These are phyloP conservation scores for Colletotrichum ledebouriae DNA, from an alignment of 2,329 filamentous ascomycete genomes.

Conservation along the genomic window DNA sequence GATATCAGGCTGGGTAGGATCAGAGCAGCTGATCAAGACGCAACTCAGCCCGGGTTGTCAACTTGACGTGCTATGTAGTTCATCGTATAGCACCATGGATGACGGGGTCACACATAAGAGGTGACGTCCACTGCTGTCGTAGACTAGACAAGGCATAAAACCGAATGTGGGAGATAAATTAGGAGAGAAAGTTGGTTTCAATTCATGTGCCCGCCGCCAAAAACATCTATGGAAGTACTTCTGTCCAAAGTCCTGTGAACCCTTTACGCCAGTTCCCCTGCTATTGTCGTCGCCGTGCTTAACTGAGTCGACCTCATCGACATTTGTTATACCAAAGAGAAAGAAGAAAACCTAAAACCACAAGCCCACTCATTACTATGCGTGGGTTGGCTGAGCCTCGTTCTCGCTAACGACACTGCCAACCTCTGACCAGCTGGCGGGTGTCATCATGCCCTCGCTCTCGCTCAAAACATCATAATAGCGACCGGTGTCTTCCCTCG, in stretches of 20 bases:
- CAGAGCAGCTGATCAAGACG: slow-evolving; percentile 26
- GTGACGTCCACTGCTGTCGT: no score
- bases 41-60: neutral
- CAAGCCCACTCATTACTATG: slow-evolving; percentile 42
- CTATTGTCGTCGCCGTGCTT: slow-evolving; percentile 7
- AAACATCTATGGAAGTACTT: slow-evolving; percentile 27
- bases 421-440: slow-evolving; percentile 75
- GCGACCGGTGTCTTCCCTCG: slow-evolving; percentile 53
- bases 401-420: slow-evolving; percentile 73
- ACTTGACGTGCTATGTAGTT: neutral
- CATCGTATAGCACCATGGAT: no score
- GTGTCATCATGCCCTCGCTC: slow-evolving; percentile 70
- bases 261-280: slow-evolving; percentile 31
- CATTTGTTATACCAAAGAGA: slow-evolving; percentile 12
- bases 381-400: slow-evolving; percentile 54
- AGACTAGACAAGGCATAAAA: no score
- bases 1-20: slow-evolving; percentile 37
- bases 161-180: neutral
- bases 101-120: no score
- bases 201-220: slow-evolving; percentile 22
- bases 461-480: slow-evolving; percentile 71
- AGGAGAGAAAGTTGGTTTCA: neutral
- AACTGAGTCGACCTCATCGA: slow-evolving; percentile 3
- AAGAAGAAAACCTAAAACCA: neutral
- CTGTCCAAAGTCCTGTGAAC: slow-evolving; percentile 36